phyloP scores from a whole-genome alignment of 371 early-diverging fungal genomes.

The Mortierella sp. region DNA sequence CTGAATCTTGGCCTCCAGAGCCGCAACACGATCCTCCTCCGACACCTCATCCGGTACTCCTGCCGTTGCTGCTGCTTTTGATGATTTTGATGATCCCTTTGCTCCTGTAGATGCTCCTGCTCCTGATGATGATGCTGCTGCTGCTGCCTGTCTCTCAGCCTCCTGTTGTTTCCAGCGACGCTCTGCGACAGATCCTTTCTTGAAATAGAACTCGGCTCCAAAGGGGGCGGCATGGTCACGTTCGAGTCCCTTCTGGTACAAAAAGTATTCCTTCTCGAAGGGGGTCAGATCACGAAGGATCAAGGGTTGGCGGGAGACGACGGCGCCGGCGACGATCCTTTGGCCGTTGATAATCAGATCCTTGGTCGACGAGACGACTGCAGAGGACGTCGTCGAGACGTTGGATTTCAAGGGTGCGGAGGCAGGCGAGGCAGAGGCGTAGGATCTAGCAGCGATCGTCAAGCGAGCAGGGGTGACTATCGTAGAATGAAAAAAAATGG shows the following conservation, averaged over 20 bases:
- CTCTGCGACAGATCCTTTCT: conserved; percentile 90
- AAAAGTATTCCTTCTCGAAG: conserved; percentile 84
- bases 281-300: conserved; percentile 78
- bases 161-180: conserved; percentile 72
- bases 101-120: conserved; percentile 18
- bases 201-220: conserved; percentile 89
- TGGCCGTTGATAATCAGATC: conserved; percentile 44
- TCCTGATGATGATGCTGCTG: conserved; percentile 18
- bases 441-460: conserved; percentile 38
- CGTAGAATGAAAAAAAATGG: not conserved
- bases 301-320: conserved; percentile 86
- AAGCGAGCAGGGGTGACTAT: conserved; percentile 36
- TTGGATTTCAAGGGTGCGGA: conserved; percentile 49
- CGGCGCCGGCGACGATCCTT: conserved; percentile 75
- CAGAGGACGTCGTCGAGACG: conserved; percentile 43
- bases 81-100: conserved; percentile 19
- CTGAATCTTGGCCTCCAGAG: conserved; percentile 60
- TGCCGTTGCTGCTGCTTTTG: conserved; percentile 18
- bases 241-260: conserved; percentile 80
- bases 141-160: conserved; percentile 28
- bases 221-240: conserved; percentile 75
- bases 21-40: conserved; percentile 64
- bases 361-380: conserved; percentile 44
- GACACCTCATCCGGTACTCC: conserved; percentile 49
- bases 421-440: conserved; percentile 21